Base-by-base conservation (phyloP, 2,329 filamentous ascomycete genomes). In the Coniochaeta hoffmannii region DNA sequence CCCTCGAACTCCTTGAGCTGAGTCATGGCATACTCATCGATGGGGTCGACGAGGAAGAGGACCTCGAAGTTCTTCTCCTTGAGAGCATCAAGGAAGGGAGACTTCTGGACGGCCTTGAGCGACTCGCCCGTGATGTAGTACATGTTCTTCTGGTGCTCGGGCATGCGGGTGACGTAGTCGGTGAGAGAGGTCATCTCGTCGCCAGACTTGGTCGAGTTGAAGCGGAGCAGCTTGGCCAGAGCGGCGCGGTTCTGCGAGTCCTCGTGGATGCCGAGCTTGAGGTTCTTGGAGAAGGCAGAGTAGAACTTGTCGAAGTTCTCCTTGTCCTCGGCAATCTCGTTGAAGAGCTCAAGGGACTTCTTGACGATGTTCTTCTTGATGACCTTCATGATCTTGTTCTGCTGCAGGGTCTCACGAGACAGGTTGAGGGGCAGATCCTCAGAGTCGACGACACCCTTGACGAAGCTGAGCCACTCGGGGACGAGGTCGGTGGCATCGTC, bases 321-420 rank as follows among this genome's bases (percentile, higher is more conserved):
- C 79, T 96, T 96, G 80, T 99, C 94, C 84, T 99, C 94, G 58
- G 94, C 87, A 63, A 99, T 99, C 83, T 99, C 94, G 69, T 86
- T 85, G 88, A 99, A 99, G 75, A 99, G 90, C 84, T 99, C 94
- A 64, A 99, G 90, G 63, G 90, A 90, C 90, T 99, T 99, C 92
- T 97, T 99, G 84, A 99, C 92, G 64, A 99, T 96, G 88, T 99
- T 99, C 91, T 99, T 99, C 87, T 95, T 96, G 86, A 97, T 97
- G 76, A 97, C 94, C 89, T 97, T 97, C 94, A 97, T 97, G 84
- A 99, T 99, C 91, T 97, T 97, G 89, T 97, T 99, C 85, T 97
- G 94, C 81, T 99, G 94, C 53, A 99, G 90, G 57, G 93, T 97
- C 87, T 99, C 94, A 88, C 94, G 94, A 71, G 94, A 97, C 81